These are phyloP conservation scores for Kalmusia sp. DNA, from an alignment of 2,329 filamentous ascomycete species.

Conservation along the genomic window DNA sequence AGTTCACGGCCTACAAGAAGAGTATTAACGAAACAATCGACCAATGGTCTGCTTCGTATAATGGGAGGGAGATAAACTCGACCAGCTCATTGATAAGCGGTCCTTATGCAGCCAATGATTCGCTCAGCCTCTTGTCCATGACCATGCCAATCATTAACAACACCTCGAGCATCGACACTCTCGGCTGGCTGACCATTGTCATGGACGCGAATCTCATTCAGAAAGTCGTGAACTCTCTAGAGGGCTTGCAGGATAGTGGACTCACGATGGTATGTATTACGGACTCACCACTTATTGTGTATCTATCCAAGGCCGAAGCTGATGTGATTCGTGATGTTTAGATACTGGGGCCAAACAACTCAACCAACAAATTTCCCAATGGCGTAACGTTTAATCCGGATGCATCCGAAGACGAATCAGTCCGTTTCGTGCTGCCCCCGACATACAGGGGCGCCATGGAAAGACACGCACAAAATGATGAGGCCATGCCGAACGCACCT, in stretches of 20 bases:
- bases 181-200: conserved; percentile 87
- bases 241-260: conserved; percentile 75
- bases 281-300: neutral
- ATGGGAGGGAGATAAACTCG: conserved; percentile 52
- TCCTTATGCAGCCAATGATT: conserved; percentile 74
- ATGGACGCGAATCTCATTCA: conserved; percentile 71
- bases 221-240: conserved; percentile 66
- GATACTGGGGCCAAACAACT: conserved; percentile 70
- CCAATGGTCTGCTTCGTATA: conserved; percentile 49
- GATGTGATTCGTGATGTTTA: neutral
- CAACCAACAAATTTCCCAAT: conserved; percentile 63
- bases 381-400: conserved; percentile 38
- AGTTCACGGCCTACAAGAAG: conserved; percentile 68
- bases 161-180: conserved; percentile 64
- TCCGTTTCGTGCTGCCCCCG: conserved; percentile 44
- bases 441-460: conserved; percentile 27
- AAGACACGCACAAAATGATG: conserved; percentile 38
- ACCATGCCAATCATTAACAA: conserved; percentile 81
- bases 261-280: conserved; percentile 59
- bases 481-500: conserved; percentile 28
- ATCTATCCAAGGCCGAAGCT: too few relatives aligned
- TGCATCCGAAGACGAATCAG: conserved; percentile 31
- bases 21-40: conserved; percentile 45
- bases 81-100: conserved; percentile 75
- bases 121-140: conserved; percentile 78